Evolutionary conservation across 2,329 filamentous ascomycete genomes (phyloP).

Genomic region (Chaetomium sp.): DNA sequence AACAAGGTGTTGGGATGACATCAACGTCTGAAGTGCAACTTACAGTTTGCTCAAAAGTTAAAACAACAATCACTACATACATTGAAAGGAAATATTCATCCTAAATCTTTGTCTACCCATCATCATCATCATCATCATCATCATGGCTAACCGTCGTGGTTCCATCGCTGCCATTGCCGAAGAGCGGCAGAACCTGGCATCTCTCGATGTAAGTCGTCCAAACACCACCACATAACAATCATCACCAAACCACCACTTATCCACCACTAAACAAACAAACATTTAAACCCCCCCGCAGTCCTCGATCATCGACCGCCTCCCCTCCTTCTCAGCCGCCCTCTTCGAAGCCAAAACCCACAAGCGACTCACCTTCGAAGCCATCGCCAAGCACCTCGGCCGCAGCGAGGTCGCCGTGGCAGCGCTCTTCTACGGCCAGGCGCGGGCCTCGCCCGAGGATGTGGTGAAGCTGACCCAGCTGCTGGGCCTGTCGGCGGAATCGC

Average conservation of each 20-base stretch:
- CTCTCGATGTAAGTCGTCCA: slow-evolving; percentile 33
- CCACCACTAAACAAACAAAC: not conserved
- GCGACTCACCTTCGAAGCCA: slow-evolving; percentile 70
- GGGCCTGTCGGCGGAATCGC: slow-evolving; percentile 39
- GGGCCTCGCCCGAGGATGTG: slow-evolving; percentile 45
- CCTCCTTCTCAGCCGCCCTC: slow-evolving; percentile 62
- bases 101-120: not conserved
- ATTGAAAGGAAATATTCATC: not conserved
- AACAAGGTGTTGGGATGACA: too few species aligned
- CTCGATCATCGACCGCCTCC: slow-evolving; percentile 62
- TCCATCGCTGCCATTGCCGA: slow-evolving; percentile 21
- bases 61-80: too few species aligned
- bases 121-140: not conserved
- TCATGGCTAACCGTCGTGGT: slow-evolving; percentile 1
- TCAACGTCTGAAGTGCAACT: too few species aligned
- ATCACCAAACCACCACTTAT: not conserved
- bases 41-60: too few species aligned
- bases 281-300: slow-evolving; percentile 7
- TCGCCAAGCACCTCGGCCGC: slow-evolving; percentile 66
- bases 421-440: slow-evolving; percentile 74
- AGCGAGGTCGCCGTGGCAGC: slow-evolving; percentile 81
- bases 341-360: slow-evolving; percentile 75
- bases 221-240: not conserved
- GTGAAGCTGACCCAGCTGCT: slow-evolving; percentile 54
- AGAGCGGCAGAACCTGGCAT: slow-evolving; percentile 24